phyloP scores from a whole-genome alignment of 192 early-diverging fungal genomes.

The Linnemannia exigua region DNA sequence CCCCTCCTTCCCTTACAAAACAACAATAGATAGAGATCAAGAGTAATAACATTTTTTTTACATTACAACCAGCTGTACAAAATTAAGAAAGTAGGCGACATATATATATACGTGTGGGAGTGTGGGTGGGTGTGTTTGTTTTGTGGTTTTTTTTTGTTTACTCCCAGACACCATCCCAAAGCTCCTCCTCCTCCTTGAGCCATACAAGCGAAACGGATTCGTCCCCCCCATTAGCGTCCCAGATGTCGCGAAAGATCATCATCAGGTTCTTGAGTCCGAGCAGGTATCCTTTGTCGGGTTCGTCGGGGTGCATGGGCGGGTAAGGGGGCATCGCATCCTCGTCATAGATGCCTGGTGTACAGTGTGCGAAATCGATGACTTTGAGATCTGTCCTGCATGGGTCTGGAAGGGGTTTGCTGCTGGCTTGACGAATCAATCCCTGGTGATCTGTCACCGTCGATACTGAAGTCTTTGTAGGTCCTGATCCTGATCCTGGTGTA shows the following conservation, averaged over 20 bases:
- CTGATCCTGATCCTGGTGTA: not conserved
- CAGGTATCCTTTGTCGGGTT: slow-evolving; percentile 88
- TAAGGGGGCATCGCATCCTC: slow-evolving; percentile 47
- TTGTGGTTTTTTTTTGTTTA: not conserved
- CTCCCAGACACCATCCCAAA: slow-evolving; percentile 50
- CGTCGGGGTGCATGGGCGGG: slow-evolving; percentile 63
- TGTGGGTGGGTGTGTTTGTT: not conserved
- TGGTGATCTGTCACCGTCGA: not conserved
- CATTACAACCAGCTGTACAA: slow-evolving; percentile 10
- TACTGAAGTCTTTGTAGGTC: not conserved
- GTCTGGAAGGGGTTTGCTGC: slow-evolving; percentile 11
- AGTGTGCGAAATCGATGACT: slow-evolving; percentile 98
- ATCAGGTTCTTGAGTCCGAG: slow-evolving; percentile 82
- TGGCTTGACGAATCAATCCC: not conserved
- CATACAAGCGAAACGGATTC: slow-evolving; percentile 13
- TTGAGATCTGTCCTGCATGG: slow-evolving; percentile 78
- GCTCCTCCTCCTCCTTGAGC: slow-evolving; percentile 38
- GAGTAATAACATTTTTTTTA: slow-evolving; percentile 1
- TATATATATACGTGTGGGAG: not conserved
- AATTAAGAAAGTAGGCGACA: too few relatives aligned
- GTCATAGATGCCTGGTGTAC: slow-evolving; percentile 71
- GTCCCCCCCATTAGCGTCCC: slow-evolving; percentile 58
- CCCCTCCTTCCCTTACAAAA: slow-evolving; percentile 30
- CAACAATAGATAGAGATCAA: not conserved
- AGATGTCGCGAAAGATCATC: slow-evolving; percentile 78